These are phyloP conservation scores for Polyporus tsugae DNA, from an alignment of 1,284 basidiomycete species.

Conservation along the genomic window DNA sequence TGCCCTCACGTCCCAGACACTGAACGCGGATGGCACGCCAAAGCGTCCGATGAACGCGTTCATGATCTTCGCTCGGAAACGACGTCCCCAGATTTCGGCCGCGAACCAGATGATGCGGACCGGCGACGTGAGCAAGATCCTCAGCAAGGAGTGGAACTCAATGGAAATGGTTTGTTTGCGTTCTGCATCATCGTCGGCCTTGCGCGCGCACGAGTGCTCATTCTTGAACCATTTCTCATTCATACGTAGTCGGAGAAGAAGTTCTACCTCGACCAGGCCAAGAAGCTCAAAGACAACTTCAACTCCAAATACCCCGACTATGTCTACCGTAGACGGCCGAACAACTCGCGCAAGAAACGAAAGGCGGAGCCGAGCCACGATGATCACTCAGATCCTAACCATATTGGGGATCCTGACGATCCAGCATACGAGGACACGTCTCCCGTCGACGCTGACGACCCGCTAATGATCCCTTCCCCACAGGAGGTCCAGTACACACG, in stretches of 20 bases:
- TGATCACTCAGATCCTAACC: slow-evolving; percentile 39
- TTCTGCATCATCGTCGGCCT: neutral
- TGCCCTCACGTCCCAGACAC: slow-evolving; percentile 74
- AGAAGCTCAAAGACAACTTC: slow-evolving; percentile 83
- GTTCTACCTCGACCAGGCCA: slow-evolving; percentile 85
- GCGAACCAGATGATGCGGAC: slow-evolving; percentile 87
- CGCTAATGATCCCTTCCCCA: slow-evolving; percentile 30
- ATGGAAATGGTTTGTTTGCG: slow-evolving; percentile 67
- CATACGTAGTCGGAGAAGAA: slow-evolving; percentile 76
- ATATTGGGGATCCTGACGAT: slow-evolving; percentile 51
- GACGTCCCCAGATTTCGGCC: slow-evolving; percentile 81
- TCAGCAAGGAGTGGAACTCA: slow-evolving; percentile 81
- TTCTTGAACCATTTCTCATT: neutral
- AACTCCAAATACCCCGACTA: slow-evolving; percentile 88
- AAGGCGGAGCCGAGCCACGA: slow-evolving; percentile 55
- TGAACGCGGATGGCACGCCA: slow-evolving; percentile 85
- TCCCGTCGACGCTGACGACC: slow-evolving; percentile 40
- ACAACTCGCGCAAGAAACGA: slow-evolving; percentile 80
- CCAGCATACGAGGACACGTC: slow-evolving; percentile 42
- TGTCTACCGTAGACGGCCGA: slow-evolving; percentile 83
- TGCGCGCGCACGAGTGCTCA: slow-evolving; percentile 12
- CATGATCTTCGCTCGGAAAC: slow-evolving; percentile 87
- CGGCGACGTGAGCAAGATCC: slow-evolving; percentile 84
- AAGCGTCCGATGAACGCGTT: slow-evolving; percentile 91
- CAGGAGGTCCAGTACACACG: slow-evolving; percentile 36